These are phyloP conservation scores for Echium plantagineum DNA, from an alignment of 257 asterid genomes.

Conservation along the genomic window DNA sequence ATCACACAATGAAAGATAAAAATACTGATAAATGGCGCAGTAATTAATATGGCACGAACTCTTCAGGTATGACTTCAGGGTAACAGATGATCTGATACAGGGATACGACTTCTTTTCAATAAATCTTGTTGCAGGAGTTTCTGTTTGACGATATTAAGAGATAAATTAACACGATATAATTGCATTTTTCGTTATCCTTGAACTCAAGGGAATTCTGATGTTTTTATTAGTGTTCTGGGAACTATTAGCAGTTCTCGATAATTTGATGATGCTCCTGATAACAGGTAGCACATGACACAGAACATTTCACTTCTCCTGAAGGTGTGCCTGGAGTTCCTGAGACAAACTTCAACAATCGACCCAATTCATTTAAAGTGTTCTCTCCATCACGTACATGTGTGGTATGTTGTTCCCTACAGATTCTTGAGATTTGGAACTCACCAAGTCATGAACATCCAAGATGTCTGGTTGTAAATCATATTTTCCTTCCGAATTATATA, in stretches of 20 bases:
- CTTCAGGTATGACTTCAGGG: no score
- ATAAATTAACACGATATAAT: no score
- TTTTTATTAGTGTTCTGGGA: no score
- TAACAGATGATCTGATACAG: no score
- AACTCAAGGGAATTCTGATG: no score
- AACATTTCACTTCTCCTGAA: conserved; percentile 92
- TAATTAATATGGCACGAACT: no score
- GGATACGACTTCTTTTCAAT: no score
- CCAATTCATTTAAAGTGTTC: conserved; percentile 81
- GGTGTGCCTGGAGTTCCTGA: conserved; percentile 91
- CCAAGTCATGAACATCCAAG: background rate
- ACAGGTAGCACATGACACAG: conserved; percentile 72
- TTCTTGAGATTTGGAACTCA: background rate
- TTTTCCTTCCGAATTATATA: background rate
- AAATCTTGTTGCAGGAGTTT: no score
- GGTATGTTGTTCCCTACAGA: conserved; percentile 38
- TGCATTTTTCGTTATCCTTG: no score
- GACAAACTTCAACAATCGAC: conserved; percentile 85
- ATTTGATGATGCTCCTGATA: conserved; percentile 3
- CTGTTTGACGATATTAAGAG: no score
- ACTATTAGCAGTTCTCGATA: background rate
- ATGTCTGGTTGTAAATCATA: background rate
- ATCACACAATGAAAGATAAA: no score
- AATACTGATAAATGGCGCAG: no score
- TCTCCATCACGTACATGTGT: conserved; percentile 82